These are phyloP conservation scores for Linnemannia zychae DNA, from an alignment of 192 early-diverging fungal genomes.

Conservation along the genomic window DNA sequence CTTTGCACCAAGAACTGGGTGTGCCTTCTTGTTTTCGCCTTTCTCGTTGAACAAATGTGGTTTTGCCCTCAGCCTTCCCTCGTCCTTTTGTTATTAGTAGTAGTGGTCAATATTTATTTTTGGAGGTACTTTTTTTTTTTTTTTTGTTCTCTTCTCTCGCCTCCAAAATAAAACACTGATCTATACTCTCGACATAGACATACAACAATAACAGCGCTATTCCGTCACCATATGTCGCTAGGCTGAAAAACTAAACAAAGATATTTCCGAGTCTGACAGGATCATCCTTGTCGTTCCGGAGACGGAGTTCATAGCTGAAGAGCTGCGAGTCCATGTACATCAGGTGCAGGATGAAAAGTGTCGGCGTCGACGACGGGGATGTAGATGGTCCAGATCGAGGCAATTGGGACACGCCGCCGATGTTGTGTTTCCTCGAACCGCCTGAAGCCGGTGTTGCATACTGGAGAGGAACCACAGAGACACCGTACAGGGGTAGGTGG, in stretches of 20 bases:
- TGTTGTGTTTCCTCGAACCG: not conserved
- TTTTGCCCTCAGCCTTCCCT: no score
- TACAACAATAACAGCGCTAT: no score
- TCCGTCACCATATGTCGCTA: no score
- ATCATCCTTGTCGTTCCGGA: conserved; percentile 43
- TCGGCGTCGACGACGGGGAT: conserved; percentile 10
- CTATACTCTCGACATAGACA: no score
- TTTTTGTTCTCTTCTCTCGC: no score
- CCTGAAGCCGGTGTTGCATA: not conserved
- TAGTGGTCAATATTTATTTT: no score
- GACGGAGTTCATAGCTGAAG: conserved; percentile 42
- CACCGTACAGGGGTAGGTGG: conserved; percentile 23
- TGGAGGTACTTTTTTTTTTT: no score
- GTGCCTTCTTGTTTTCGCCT: not conserved
- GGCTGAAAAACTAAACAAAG: conserved; percentile 44
- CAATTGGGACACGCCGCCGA: not conserved
- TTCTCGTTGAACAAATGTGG: no score
- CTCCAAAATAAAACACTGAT: no score
- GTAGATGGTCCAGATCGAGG: not conserved
- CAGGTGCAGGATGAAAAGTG: conserved; percentile 36
- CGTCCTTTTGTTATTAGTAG: no score
- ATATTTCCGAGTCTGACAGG: conserved; percentile 25
- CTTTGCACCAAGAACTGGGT: no score
- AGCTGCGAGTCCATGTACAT: conserved; percentile 32
- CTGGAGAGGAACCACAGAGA: conserved; percentile 27